phyloP scores from a whole-genome alignment of 1,139 yeast genomes.

The Suhomyces panamericanus region DNA sequence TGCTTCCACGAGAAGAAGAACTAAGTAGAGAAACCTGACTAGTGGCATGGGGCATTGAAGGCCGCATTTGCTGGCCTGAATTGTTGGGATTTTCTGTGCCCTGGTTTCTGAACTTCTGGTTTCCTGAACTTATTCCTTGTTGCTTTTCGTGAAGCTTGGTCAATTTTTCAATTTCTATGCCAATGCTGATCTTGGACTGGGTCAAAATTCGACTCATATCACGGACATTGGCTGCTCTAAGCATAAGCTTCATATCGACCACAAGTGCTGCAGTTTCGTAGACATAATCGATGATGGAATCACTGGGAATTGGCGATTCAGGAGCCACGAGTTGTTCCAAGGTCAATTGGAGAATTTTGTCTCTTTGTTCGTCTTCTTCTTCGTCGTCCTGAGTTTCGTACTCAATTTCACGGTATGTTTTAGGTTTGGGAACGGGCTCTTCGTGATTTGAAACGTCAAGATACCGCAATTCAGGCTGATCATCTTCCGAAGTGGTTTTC shows the following conservation, averaged over 20 bases:
- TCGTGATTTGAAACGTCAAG: constrained; percentile 27
- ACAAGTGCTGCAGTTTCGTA: constrained; percentile 61
- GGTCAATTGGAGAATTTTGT: constrained; percentile 30
- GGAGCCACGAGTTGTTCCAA: constrained; percentile 57
- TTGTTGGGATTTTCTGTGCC: too few species aligned
- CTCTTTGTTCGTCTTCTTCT: constrained; percentile 17
- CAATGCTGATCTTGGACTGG: constrained; percentile 35
- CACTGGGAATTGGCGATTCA: constrained; percentile 52
- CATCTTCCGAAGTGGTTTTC: constrained; percentile 26
- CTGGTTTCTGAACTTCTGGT: background rate
- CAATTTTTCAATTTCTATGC: constrained; percentile 21
- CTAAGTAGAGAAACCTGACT: constrained; percentile 3
- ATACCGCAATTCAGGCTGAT: constrained; percentile 27
- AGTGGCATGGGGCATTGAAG: background rate
- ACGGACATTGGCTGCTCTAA: constrained; percentile 61
- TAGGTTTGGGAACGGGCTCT: constrained; percentile 12
- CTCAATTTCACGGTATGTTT: constrained; percentile 15
- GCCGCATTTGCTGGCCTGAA: background rate
- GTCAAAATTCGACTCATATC: constrained; percentile 51
- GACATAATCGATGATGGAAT: constrained; percentile 54
- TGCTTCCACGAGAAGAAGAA: background rate
- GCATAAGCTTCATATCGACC: constrained; percentile 62
- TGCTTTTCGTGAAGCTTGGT: constrained; percentile 6
- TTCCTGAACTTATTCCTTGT: constrained; percentile 14
- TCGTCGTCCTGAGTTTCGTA: constrained; percentile 10